Evolutionary conservation across 2,329 filamentous ascomycete species (phyloP), one percentile per base, ranked within the genome.

Genomic region (Cercospora canescens): DNA sequence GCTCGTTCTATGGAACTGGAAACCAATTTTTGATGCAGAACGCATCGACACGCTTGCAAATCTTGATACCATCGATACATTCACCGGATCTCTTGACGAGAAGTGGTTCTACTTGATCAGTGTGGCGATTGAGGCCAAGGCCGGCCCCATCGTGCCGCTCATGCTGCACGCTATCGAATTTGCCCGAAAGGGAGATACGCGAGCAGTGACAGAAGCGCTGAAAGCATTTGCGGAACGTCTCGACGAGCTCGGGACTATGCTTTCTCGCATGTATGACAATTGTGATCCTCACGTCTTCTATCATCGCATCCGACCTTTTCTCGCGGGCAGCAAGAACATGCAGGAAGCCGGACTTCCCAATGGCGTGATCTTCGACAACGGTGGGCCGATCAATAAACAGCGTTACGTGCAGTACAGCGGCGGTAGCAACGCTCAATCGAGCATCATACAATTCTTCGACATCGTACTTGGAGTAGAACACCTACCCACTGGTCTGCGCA

Each of bases 31-130:
- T 76, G 81, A 88, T 66, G 88, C 92, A 68, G 94, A 97, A 78
- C 86, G 87, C 37, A 88, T 95, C 64, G 92, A 96, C 75, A 88
- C 88, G 69, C 85, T 98, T 54, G 90, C 95, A 75, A 98, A 99
- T 74, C 85, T 99, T 63, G 89, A 92, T 45, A 95, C 92, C 2
- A 84, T 98, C 67, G 88, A 89, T 74, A 97, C 95, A 16, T 96
- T 97, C 76, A 98, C 95, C 16, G 95, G 95, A 59, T 94, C 93
- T 7, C 84, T 96, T 63, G 95, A 99, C 76, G 95, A 99, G 81
- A 97, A 95, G 69, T 99, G 95, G 95, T 99, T 99, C 77, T 99
- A 98, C 77, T 85, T 99, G 12, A 88, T 98, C 60, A 97, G 93
- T 0, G 92, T 97, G 3, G 95, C 94, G 68, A 97, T 99, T 70